phyloP scores from a whole-genome alignment of 257 asterid genomes.

The Rehmannia glutinosa region DNA sequence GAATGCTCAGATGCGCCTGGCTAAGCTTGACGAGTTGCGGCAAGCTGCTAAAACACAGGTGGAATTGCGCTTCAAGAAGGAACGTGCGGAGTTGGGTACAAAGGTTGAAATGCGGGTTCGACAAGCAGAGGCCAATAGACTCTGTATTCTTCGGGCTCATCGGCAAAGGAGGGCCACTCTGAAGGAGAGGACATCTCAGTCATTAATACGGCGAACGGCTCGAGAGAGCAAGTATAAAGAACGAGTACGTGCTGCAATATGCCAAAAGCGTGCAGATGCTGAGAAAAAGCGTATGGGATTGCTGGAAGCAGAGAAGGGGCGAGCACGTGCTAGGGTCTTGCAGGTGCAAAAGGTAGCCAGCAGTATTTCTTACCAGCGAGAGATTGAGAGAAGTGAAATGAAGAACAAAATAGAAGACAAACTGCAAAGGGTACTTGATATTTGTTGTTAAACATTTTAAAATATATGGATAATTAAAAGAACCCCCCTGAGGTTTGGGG shows the following conservation, averaged over 20 bases:
- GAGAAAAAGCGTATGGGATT: slow-evolving; percentile 77
- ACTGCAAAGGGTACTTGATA: slow-evolving; percentile 63
- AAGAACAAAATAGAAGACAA: slow-evolving; percentile 74
- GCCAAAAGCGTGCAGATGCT: slow-evolving; percentile 91
- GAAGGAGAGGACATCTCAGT: slow-evolving; percentile 89
- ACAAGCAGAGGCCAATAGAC: slow-evolving; percentile 89
- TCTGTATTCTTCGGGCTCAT: slow-evolving; percentile 70
- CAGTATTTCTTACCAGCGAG: slow-evolving; percentile 62
- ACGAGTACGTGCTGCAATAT: slow-evolving; percentile 73
- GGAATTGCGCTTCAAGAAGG: slow-evolving; percentile 69
- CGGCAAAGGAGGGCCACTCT: slow-evolving; percentile 73
- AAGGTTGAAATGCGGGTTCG: slow-evolving; percentile 77
- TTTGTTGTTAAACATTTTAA: background rate
- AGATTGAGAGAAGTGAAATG: slow-evolving; percentile 71
- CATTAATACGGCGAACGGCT: slow-evolving; percentile 58
- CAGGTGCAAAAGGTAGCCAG: slow-evolving; percentile 76
- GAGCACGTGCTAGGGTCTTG: slow-evolving; percentile 66
- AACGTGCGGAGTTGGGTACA: slow-evolving; percentile 81
- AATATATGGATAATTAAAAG: too few species aligned
- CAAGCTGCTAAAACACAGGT: slow-evolving; percentile 79
- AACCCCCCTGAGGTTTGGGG: too few species aligned
- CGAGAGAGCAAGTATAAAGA: slow-evolving; percentile 91
- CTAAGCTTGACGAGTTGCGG: slow-evolving; percentile 82
- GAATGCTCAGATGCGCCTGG: slow-evolving; percentile 79
- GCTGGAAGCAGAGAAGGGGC: slow-evolving; percentile 87